These are phyloP conservation scores for Zalaria sp. DNA, from an alignment of 2,329 filamentous ascomycete genomes.

Conservation along the genomic window DNA sequence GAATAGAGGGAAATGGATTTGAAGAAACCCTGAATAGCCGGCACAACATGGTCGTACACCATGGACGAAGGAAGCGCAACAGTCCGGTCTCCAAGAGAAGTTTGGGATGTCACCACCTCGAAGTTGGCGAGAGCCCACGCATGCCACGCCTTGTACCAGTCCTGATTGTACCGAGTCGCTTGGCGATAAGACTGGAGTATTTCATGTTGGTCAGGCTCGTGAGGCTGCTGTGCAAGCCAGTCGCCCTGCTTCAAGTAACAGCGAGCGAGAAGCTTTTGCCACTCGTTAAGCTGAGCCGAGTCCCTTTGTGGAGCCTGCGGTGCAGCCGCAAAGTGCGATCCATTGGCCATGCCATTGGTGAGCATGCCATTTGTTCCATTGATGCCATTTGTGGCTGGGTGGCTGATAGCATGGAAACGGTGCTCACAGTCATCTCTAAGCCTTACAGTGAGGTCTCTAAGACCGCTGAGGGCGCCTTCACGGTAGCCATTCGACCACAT, in stretches of 20 bases:
- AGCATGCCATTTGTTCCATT: constrained; percentile 32
- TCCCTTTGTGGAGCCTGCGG: constrained; percentile 20
- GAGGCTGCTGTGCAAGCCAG: constrained; percentile 79
- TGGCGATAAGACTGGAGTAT: constrained; percentile 83
- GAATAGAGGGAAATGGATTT: constrained; percentile 87
- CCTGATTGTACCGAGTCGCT: constrained; percentile 84
- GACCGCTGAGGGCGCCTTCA: constrained; percentile 43
- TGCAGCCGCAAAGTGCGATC: constrained; percentile 17
- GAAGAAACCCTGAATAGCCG: constrained; percentile 92
- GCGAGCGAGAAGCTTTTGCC: constrained; percentile 67
- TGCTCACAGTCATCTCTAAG: constrained; percentile 44
- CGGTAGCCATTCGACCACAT: constrained; percentile 77
- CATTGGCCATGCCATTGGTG: constrained; percentile 24
- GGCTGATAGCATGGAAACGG: constrained; percentile 18
- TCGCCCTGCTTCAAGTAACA: constrained; percentile 94
- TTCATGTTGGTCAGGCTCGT: constrained; percentile 67
- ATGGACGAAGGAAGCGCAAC: constrained; percentile 48
- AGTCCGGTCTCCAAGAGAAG: constrained; percentile 50
- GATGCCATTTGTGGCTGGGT: constrained; percentile 25
- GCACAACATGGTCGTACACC: constrained; percentile 78
- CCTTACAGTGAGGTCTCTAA: constrained; percentile 47
- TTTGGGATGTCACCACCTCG: constrained; percentile 80
- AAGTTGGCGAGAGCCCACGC: constrained; percentile 98
- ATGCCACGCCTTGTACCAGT: constrained; percentile 99
- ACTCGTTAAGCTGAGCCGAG: constrained; percentile 37